A percentile compares a stretch with the other conserved stretches of the same genome.
These are phyloP conservation scores for Teunomyces atbi DNA, from an alignment of 805 yeast genomes.

Conservation along the genomic window DNA sequence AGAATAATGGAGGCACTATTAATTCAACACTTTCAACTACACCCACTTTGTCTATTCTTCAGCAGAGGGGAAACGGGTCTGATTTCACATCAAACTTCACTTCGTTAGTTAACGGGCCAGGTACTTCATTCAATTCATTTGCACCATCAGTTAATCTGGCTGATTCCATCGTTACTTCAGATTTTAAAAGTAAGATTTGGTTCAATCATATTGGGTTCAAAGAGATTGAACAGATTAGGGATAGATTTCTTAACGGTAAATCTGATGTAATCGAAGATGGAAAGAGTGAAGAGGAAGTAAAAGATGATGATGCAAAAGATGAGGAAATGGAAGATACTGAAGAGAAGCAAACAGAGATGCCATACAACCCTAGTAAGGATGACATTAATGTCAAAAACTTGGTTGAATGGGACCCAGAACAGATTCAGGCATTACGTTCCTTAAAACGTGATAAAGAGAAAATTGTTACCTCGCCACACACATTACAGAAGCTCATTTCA, in stretches of 20 bases:
- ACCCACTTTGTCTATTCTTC: slow-evolving; percentile 23
- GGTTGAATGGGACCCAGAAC: slow-evolving; percentile 36
- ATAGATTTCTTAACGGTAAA: slow-evolving; percentile 11
- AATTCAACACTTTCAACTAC: slow-evolving; percentile 4
- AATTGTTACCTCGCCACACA: slow-evolving; percentile 25
- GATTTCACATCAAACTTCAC: slow-evolving; percentile 12
- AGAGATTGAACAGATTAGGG: slow-evolving; percentile 27
- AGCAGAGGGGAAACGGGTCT: slow-evolving; percentile 20
- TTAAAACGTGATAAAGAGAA: slow-evolving; percentile 24
- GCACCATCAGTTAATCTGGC: slow-evolving; percentile 38
- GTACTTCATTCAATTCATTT: slow-evolving; percentile 30
- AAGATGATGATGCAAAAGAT: slow-evolving; percentile 13
- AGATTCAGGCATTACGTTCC: slow-evolving; percentile 20
- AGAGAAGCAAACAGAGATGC: slow-evolving; percentile 5
- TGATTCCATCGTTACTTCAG: slow-evolving; percentile 31
- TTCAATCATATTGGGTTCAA: slow-evolving; percentile 37
- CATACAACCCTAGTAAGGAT: slow-evolving; percentile 3
- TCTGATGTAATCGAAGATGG: slow-evolving; percentile 4
- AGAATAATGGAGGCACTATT: slow-evolving; percentile 4
- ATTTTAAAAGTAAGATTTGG: slow-evolving; percentile 37
- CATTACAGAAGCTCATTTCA: slow-evolving; percentile 36
- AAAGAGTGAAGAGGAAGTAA: slow-evolving; percentile 9
- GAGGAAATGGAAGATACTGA: slow-evolving; percentile 9
- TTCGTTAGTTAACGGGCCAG: slow-evolving; percentile 10
- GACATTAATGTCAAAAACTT: slow-evolving; percentile 31